These are phyloP conservation scores for Nitzschia putrida DNA, from an alignment of 108 stramenopile genomes.

Conservation along the genomic window DNA sequence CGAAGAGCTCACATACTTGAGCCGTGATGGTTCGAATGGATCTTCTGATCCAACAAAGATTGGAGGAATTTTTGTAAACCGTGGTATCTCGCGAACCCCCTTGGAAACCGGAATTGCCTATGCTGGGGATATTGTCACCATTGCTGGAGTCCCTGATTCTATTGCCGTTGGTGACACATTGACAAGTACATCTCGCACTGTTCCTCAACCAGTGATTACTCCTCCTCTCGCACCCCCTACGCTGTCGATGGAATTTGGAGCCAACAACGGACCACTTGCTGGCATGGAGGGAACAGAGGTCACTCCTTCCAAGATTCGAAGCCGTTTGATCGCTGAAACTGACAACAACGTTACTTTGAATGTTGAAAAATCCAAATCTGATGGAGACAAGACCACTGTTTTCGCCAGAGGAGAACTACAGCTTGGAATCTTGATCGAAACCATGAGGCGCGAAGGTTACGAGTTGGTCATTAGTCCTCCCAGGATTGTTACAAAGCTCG, in stretches of 20 bases:
- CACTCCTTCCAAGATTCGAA: slow-evolving; percentile 81
- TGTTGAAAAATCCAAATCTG: slow-evolving; percentile 64
- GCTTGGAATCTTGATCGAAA: slow-evolving; percentile 96
- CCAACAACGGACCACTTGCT: slow-evolving; percentile 95
- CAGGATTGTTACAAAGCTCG: slow-evolving; percentile 76
- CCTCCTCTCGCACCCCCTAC: slow-evolving; percentile 95
- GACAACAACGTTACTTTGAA: slow-evolving; percentile 94
- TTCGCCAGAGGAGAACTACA: slow-evolving; percentile 87
- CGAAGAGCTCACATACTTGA: slow-evolving; percentile 59
- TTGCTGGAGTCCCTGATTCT: slow-evolving; percentile 88
- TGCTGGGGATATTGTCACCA: slow-evolving; percentile 95
- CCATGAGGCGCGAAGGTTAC: slow-evolving; percentile 96
- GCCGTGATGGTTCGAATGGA: slow-evolving; percentile 21
- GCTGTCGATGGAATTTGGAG: slow-evolving; percentile 93
- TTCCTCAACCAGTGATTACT: slow-evolving; percentile 62
- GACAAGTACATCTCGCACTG: slow-evolving; percentile 65
- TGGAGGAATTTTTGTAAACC: slow-evolving; percentile 75
- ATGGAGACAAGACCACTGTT: slow-evolving; percentile 71
- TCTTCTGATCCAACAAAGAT: slow-evolving; percentile 31
- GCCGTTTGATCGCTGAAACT: slow-evolving; percentile 86
- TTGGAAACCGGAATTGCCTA: slow-evolving; percentile 74
- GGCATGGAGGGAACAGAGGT: slow-evolving; percentile 93
- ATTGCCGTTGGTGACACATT: slow-evolving; percentile 90
- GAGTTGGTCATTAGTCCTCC: slow-evolving; percentile 96
- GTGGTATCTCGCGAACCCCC: slow-evolving; percentile 69